These are phyloP conservation scores for Crucihimalaya himalaica DNA, from an alignment of 345 rosid species.

Conservation along the genomic window DNA sequence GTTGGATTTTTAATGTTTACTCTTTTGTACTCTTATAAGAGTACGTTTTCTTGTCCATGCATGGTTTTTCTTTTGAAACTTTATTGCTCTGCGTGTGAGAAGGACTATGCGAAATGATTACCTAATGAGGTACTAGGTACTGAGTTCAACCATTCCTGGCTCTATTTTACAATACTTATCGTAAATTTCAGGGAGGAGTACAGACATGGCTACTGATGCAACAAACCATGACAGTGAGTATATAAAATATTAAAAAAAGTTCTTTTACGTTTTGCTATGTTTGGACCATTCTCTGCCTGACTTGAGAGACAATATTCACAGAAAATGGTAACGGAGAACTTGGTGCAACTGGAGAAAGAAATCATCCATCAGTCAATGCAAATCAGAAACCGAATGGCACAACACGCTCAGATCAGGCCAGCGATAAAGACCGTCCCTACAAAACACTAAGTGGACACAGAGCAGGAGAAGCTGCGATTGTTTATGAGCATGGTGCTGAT, in stretches of 20 bases:
- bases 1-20: slow-evolving; percentile 4
- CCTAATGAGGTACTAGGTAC: slow-evolving; percentile 11
- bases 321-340: slow-evolving; percentile 50
- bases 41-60: slow-evolving; percentile 12
- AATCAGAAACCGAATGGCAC: slow-evolving; percentile 60
- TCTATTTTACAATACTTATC: slow-evolving; percentile 5
- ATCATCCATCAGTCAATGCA: slow-evolving; percentile 38
- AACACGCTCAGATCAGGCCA: slow-evolving; percentile 49
- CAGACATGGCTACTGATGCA: slow-evolving; percentile 44
- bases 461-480: slow-evolving; percentile 25
- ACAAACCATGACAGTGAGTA: slow-evolving; percentile 51
- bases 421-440: slow-evolving; percentile 58
- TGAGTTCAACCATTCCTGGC: background rate
- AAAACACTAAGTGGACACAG: slow-evolving; percentile 56
- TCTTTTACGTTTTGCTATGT: background rate
- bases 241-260: background rate
- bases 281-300: slow-evolving; percentile 4
- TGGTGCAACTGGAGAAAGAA: slow-evolving; percentile 36
- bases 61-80: background rate
- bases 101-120: background rate
- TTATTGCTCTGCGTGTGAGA: slow-evolving; percentile 7
- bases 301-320: slow-evolving; percentile 36
- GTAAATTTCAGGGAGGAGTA: slow-evolving; percentile 46
- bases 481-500: slow-evolving; percentile 53
- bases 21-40: slow-evolving; percentile 6